Percentiles rank a stretch among this genome's conserved stretches.
These are phyloP conservation scores for Myriosclerotinia scirpicola DNA, from an alignment of 2,329 filamentous ascomycete genomes.

Conservation along the genomic window DNA sequence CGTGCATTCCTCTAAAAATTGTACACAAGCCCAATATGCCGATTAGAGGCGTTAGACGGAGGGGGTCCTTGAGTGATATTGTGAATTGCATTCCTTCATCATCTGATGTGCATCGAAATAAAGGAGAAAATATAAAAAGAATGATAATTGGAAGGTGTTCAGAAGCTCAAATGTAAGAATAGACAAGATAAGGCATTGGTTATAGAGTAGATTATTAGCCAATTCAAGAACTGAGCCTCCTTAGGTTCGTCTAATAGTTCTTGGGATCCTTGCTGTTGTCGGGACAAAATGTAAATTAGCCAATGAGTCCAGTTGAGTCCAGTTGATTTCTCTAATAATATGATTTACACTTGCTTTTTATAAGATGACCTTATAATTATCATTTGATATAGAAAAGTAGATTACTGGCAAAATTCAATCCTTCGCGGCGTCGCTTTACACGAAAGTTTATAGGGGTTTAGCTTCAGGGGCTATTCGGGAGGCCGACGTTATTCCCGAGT, in stretches of 20 bases:
- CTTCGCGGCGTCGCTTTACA: constrained; percentile 19
- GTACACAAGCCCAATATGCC: neutral
- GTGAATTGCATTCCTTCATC: neutral
- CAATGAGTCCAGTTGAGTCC: neutral
- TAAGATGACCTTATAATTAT: neutral
- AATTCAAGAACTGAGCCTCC: neutral
- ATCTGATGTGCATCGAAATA: neutral
- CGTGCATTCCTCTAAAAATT: neutral
- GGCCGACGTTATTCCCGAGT: neutral
- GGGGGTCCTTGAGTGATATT: neutral
- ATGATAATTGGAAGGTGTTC: neutral
- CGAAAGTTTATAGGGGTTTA: constrained; percentile 8
- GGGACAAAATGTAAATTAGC: neutral
- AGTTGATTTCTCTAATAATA: neutral
- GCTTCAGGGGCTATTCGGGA: constrained; percentile 8
- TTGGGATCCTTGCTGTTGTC: neutral
- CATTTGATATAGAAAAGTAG: neutral
- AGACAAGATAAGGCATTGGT: neutral
- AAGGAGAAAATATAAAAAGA: neutral
- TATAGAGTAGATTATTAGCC: neutral
- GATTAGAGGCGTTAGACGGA: neutral
- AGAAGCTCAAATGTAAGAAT: constrained; percentile 11
- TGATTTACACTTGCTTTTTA: neutral
- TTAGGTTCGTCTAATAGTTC: constrained; percentile 6
- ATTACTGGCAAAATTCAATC: constrained; percentile 8